Evolutionary conservation across 257 asterid species (phyloP), one percentile per base, ranked within the genome.

Genomic region (Nicotiana obtusifolia): DNA sequence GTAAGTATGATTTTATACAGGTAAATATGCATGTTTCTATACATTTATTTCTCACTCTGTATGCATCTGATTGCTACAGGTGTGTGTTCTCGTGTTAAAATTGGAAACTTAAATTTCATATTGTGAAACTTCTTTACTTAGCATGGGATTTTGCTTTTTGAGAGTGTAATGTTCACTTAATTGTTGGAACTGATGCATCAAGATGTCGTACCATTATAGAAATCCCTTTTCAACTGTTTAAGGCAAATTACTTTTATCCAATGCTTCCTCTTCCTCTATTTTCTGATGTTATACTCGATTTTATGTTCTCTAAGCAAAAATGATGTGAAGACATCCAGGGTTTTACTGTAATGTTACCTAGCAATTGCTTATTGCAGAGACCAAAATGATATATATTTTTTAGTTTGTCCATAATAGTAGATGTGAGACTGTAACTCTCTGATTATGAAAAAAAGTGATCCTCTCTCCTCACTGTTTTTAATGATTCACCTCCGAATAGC

Each of bases 1-100:
- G 99, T 95, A 87, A 90, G 98, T 86, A 83, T 71, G 82, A 19
- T 87, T 16, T 76, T 15, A 17, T 71, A 59, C 77, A 66, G 77
- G 86, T 83, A 71, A 64, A 54, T 76, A 31, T 56, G 47, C 56
- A 60, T 68, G 71, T 19, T 24, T 33, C 24, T 57, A 56, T 69
- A 68, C 37, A 56, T 24, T 66, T 66, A 31, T 31, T 65, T 17
- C 26, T 17, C 16, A 31, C 7, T 66, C 76, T 66, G 26, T 26
- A 7, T 8, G 15, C 28, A 75, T 75, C 33, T 75, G 37, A 75
- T 75, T 75, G 44, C 44, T 75, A 4, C 62, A 75, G 62, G 80
- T 49, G 24, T 17, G 52, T 75, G 61, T 49, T 75, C 80, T 49
- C 24, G 26, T 26, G 80, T 7, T 75, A 49, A 49, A 10, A 20